These are phyloP conservation scores for Sporothrix dimorphospora DNA, from an alignment of 2,329 filamentous ascomycete species.

Conservation along the genomic window DNA sequence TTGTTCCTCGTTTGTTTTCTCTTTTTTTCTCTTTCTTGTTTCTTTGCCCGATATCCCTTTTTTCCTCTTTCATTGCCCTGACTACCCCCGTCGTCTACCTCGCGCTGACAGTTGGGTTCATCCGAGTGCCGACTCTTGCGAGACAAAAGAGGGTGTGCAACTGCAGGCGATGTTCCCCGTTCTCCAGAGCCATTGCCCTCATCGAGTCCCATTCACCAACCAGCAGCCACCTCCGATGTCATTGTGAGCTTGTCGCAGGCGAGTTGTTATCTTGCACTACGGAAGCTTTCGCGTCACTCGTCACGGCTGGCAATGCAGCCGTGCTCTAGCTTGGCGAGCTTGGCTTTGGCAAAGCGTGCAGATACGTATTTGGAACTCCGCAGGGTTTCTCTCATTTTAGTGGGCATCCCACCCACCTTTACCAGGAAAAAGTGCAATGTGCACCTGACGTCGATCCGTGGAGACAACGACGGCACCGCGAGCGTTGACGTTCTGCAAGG, in stretches of 20 bases:
- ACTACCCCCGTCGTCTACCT: no score
- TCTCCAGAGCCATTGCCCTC: background rate
- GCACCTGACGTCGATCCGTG: constrained; percentile 13
- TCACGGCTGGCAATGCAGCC: constrained; percentile 7
- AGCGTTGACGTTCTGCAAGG: no score
- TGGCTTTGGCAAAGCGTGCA: background rate
- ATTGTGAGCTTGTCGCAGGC: background rate
- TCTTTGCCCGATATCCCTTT: background rate
- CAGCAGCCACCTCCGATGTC: background rate
- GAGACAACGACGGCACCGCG: background rate
- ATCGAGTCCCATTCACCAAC: background rate
- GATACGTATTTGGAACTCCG: constrained; percentile 8
- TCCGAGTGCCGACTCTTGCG: constrained; percentile 16
- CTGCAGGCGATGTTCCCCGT: background rate
- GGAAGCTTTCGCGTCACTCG: background rate
- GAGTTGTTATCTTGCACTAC: background rate
- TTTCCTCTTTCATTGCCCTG: no score
- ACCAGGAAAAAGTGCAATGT: background rate
- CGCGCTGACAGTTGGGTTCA: constrained; percentile 9
- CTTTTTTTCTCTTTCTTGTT: background rate
- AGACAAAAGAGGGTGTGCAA: background rate
- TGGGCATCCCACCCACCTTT: background rate
- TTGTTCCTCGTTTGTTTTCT: background rate
- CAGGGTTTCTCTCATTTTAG: no score
- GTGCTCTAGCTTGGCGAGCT: background rate